phyloP scores from a whole-genome alignment of 176 grass and related monocot genomes.

The Dactylis glomerata region DNA sequence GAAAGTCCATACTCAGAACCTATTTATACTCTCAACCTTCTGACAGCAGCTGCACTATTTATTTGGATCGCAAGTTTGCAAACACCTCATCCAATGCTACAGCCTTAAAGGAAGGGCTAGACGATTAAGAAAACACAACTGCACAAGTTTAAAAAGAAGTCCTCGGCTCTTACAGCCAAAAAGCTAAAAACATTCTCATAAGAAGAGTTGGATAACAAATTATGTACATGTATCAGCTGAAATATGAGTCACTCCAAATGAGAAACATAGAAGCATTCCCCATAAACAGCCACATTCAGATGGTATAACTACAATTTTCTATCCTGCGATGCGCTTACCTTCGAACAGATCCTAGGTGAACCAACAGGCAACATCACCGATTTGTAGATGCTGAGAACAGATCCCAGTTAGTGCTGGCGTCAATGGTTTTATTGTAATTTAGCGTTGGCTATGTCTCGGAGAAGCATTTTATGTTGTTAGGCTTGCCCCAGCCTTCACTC shows the following conservation, averaged over 20 bases:
- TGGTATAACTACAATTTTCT: slow-evolving; percentile 21
- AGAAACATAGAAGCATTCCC: slow-evolving; percentile 5
- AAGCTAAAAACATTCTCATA: slow-evolving; percentile 11
- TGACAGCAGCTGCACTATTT: too few relatives aligned
- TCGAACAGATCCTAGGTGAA: slow-evolving; percentile 39
- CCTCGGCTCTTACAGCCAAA: neutral
- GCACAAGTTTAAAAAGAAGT: neutral
- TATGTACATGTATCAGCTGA: slow-evolving; percentile 36
- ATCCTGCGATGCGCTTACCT: slow-evolving; percentile 30
- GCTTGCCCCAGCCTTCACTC: slow-evolving; percentile 70
- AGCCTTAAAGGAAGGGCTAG: too few relatives aligned
- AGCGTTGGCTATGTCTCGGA: slow-evolving; percentile 67
- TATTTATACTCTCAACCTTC: too few relatives aligned
- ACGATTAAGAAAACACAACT: too few relatives aligned
- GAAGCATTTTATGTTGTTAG: slow-evolving; percentile 79
- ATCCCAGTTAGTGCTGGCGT: slow-evolving; percentile 87
- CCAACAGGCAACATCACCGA: slow-evolving; percentile 38
- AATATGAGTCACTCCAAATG: slow-evolving; percentile 3
- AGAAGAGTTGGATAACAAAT: neutral
- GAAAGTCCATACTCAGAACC: too few relatives aligned
- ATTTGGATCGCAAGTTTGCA: neutral
- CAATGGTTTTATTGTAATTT: slow-evolving; percentile 49
- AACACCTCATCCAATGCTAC: neutral
- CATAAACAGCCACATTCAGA: slow-evolving; percentile 16
- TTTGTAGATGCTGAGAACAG: slow-evolving; percentile 47